Conservation (phyloP, 768 basidiomycete genomes). For the Leccinum truebloodii region DNA sequence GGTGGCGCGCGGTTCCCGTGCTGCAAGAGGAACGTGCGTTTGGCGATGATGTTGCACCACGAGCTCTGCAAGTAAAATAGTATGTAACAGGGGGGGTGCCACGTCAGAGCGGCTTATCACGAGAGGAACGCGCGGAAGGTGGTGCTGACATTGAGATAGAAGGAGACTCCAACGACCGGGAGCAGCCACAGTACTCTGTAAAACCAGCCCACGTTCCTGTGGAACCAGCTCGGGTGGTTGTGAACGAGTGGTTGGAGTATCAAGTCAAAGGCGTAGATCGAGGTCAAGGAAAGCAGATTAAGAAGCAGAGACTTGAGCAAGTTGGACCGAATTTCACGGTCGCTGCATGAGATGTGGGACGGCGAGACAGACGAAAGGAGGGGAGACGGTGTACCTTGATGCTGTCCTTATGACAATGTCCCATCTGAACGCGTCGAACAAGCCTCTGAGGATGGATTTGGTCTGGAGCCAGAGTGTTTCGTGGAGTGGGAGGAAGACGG, state of each 20-base stretch:
- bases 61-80: constrained; percentile 49
- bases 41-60: constrained; percentile 78
- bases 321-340: constrained; percentile 73
- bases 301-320: constrained; percentile 74
- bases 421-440: constrained; percentile 76
- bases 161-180: constrained; percentile 71
- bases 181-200: constrained; percentile 79
- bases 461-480: constrained; percentile 63
- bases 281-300: constrained; percentile 68
- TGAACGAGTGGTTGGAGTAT: constrained; percentile 68
- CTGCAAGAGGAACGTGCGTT: constrained; percentile 69
- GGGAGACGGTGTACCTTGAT: constrained; percentile 47
- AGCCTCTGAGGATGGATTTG: constrained; percentile 56
- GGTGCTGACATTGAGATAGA: constrained; percentile 77
- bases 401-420: constrained; percentile 59
- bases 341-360: constrained; percentile 43
- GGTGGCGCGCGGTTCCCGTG: constrained; percentile 60
- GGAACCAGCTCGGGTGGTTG: constrained; percentile 63
- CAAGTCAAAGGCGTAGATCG: constrained; percentile 76
- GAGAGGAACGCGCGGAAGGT: constrained; percentile 7
- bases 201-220: constrained; percentile 72
- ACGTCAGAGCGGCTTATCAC: constrained; percentile 17
- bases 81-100: background rate
- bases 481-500: constrained; percentile 63
- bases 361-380: constrained; percentile 10